Conservation (phyloP, 306 rosid genomes). For the Vigna trinervia region DNA sequence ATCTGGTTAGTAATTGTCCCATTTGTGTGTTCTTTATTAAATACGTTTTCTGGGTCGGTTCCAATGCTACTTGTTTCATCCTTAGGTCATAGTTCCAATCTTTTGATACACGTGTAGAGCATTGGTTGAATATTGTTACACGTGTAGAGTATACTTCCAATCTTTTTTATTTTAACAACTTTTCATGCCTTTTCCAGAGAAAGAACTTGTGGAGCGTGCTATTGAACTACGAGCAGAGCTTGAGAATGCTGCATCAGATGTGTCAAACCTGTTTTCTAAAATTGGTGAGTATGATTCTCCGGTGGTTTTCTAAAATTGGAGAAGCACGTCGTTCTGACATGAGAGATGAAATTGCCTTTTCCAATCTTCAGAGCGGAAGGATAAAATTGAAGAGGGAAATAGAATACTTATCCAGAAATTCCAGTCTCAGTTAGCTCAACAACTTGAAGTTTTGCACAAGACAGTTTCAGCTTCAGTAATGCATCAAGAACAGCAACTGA, state of each 20-base stretch:
- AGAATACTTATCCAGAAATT: slow-evolving; percentile 75
- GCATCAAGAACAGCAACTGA: slow-evolving; percentile 88
- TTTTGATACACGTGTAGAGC: not conserved
- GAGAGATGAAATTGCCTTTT: slow-evolving; percentile 32
- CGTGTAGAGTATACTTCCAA: not conserved
- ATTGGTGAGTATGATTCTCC: slow-evolving; percentile 70
- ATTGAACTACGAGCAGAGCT: slow-evolving; percentile 92
- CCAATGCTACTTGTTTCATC: slow-evolving; percentile 16
- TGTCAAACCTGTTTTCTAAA: slow-evolving; percentile 82
- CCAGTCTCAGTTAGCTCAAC: slow-evolving; percentile 84
- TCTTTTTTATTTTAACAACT: slow-evolving; percentile 6
- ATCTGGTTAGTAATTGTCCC: slow-evolving; percentile 67
- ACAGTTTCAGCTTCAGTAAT: slow-evolving; percentile 89
- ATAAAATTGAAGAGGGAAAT: slow-evolving; percentile 88
- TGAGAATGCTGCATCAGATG: slow-evolving; percentile 97
- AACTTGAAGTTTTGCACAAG: slow-evolving; percentile 93
- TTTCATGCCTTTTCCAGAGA: slow-evolving; percentile 62
- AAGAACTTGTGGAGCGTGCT: slow-evolving; percentile 83
- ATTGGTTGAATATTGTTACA: not conserved
- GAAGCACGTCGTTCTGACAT: slow-evolving; percentile 31
- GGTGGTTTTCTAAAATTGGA: slow-evolving; percentile 27
- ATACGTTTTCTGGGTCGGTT: not conserved
- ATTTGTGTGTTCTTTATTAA: not conserved
- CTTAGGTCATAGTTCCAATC: not conserved
- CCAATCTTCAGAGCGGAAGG: slow-evolving; percentile 75